These are phyloP conservation scores for Fusarium marasasianum DNA, from an alignment of 2,329 filamentous ascomycete species.

Conservation along the genomic window DNA sequence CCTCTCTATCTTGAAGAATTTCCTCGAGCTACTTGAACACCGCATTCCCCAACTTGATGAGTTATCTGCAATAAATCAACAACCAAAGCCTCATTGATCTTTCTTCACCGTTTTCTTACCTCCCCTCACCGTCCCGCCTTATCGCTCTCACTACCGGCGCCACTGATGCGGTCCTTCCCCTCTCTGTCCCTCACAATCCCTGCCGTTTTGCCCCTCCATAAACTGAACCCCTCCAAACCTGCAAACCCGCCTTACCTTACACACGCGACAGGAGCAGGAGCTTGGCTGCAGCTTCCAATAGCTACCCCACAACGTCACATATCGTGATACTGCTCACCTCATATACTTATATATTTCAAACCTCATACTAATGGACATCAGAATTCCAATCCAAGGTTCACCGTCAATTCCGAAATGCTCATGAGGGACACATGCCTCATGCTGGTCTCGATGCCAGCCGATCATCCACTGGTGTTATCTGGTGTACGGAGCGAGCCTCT, in stretches of 20 bases:
- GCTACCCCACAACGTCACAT: constrained; percentile 22
- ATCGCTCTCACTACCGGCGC: constrained; percentile 15
- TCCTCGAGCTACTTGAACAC: neutral
- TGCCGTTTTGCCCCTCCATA: constrained; percentile 19
- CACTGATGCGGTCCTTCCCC: constrained; percentile 24
- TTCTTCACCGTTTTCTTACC: constrained; percentile 29
- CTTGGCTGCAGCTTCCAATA: constrained; percentile 12
- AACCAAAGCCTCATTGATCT: constrained; percentile 8
- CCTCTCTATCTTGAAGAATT: neutral
- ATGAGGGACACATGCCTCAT: constrained; percentile 90
- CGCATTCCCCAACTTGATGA: neutral
- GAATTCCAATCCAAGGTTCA: constrained; percentile 87
- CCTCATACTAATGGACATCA: constrained; percentile 48
- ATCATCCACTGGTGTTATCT: constrained; percentile 92
- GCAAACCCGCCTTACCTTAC: constrained; percentile 27
- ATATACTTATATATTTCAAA: neutral
- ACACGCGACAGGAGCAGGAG: neutral
- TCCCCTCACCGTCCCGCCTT: constrained; percentile 37
- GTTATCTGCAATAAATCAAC: neutral
- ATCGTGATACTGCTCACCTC: neutral
- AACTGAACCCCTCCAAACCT: constrained; percentile 29
- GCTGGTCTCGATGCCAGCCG: constrained; percentile 89
- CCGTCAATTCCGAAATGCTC: constrained; percentile 86
- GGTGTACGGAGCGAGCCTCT: constrained; percentile 87
- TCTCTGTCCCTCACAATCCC: constrained; percentile 7